Evolutionary conservation across 148 eudicot genomes (phyloP).

Genomic region (Vaccinium vitisidaea): DNA sequence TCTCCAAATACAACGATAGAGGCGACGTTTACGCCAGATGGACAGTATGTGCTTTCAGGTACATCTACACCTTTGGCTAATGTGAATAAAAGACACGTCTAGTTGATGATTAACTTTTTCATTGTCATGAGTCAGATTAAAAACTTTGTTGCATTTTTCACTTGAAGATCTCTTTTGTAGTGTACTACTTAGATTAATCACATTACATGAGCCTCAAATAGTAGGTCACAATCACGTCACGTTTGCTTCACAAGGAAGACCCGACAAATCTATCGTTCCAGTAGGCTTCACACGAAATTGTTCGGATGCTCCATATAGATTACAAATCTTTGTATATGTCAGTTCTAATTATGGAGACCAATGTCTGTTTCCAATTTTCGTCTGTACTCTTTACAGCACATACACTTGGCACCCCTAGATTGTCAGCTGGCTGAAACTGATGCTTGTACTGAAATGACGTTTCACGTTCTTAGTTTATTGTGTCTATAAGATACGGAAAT

Average conservation of each 20-base stretch:
- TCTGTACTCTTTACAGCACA: neutral
- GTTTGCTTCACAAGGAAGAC: neutral
- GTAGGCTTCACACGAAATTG: neutral
- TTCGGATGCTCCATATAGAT: neutral
- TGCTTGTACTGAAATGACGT: neutral
- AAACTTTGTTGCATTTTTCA: neutral
- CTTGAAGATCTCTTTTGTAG: neutral
- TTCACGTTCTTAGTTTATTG: neutral
- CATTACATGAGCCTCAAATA: neutral
- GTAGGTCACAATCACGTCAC: neutral
- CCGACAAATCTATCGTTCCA: neutral
- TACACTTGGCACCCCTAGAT: neutral
- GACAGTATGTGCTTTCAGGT: conserved; percentile 92
- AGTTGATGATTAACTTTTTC: neutral
- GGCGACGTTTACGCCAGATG: conserved; percentile 95
- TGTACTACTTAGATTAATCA: neutral
- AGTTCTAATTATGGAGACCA: neutral
- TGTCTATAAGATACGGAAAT: neutral
- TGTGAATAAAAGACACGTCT: neutral
- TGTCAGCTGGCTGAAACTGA: neutral
- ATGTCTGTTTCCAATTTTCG: neutral
- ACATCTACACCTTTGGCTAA: neutral
- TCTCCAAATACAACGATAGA: conserved; percentile 67
- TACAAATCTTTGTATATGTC: neutral
- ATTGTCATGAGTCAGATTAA: neutral